phyloP scores from a whole-genome alignment of 2,329 filamentous ascomycete genomes.

The Onygenales sp. region DNA sequence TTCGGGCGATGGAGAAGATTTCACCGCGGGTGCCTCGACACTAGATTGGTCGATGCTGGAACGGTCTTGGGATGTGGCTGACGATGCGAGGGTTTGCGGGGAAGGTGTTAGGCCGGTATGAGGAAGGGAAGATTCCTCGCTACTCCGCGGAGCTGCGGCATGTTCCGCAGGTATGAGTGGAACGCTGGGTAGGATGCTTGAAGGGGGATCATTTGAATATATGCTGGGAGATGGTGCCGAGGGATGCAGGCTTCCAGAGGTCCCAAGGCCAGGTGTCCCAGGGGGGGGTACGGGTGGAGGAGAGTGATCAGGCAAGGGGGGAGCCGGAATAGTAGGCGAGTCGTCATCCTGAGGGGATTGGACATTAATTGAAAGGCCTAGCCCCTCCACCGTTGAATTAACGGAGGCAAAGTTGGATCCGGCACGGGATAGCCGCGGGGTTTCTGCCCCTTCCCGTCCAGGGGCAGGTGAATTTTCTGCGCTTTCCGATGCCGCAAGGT shows the following conservation, averaged over 20 bases:
- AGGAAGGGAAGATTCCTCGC: constrained; percentile 28
- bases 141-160: constrained; percentile 20
- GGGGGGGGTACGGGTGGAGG: constrained; percentile 30
- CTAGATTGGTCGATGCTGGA: constrained; percentile 20
- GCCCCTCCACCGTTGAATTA: constrained; percentile 23
- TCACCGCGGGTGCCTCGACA: constrained; percentile 9
- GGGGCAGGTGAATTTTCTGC: neutral
- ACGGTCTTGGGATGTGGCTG: constrained; percentile 27
- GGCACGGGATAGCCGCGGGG: constrained; percentile 16
- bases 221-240: constrained; percentile 16
- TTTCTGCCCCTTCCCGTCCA: constrained; percentile 15
- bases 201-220: constrained; percentile 12
- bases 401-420: constrained; percentile 10
- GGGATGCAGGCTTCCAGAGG: constrained; percentile 8
- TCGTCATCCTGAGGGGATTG: constrained; percentile 21
- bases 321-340: constrained; percentile 20
- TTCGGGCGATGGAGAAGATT: constrained; percentile 27
- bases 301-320: constrained; percentile 33
- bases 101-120: constrained; percentile 21
- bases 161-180: constrained; percentile 9
- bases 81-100: constrained; percentile 24
- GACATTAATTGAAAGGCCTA: constrained; percentile 38
- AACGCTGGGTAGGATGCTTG: constrained; percentile 8
- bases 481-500: constrained; percentile 30
- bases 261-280: constrained; percentile 5